A percentile compares a stretch with the other conserved stretches of the same genome.
These are phyloP conservation scores for Solanum sejunctum DNA, from an alignment of 257 asterid species.

Conservation along the genomic window DNA sequence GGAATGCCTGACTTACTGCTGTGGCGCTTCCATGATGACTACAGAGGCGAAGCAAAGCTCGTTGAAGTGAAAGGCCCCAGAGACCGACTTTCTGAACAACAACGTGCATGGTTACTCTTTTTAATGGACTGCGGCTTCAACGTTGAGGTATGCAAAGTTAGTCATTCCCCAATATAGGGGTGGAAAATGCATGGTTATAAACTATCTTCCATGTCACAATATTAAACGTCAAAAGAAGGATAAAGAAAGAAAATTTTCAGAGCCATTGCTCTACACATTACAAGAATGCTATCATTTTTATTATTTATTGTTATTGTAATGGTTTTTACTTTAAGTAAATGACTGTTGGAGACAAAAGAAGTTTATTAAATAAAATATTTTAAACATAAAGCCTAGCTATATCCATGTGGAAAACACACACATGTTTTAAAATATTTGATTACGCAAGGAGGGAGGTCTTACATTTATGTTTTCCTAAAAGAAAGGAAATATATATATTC, in stretches of 20 bases:
- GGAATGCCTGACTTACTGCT: constrained; percentile 94
- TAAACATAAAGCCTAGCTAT: neutral
- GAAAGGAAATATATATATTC: neutral
- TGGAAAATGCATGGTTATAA: neutral
- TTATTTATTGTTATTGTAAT: neutral
- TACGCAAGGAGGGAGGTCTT: neutral
- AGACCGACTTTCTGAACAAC: constrained; percentile 91
- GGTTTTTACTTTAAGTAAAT: too few species aligned
- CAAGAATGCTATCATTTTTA: neutral
- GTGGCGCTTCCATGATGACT: constrained; percentile 73
- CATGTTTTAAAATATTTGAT: neutral
- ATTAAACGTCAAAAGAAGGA: neutral
- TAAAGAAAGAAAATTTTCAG: neutral
- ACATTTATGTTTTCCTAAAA: neutral
- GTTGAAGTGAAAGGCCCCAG: constrained; percentile 95
- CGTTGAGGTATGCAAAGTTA: constrained; percentile 84
- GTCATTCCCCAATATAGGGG: constrained; percentile 9
- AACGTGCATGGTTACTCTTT: constrained; percentile 86
- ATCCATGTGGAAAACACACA: neutral
- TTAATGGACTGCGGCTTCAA: constrained; percentile 70
- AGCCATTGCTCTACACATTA: neutral
- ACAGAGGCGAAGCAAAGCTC: constrained; percentile 85
- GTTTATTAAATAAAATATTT: neutral
- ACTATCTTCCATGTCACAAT: neutral
- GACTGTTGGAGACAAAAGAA: neutral